Evolutionary conservation across 805 yeast species (phyloP).

Genomic region (Metschnikowia santaceciliae): DNA sequence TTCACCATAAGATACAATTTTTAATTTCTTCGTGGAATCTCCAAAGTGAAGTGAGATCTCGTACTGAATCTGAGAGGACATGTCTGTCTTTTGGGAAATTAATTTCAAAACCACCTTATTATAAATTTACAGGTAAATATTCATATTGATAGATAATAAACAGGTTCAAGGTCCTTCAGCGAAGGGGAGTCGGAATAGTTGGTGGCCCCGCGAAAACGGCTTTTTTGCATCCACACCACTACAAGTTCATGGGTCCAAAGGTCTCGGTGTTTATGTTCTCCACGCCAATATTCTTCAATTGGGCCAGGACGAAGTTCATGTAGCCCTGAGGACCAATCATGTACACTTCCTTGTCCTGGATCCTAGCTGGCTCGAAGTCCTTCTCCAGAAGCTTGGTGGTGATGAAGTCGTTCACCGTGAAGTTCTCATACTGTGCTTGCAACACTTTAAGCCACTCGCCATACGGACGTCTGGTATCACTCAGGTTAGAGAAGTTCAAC

Average conservation of each 20-base stretch:
- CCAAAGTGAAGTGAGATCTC: too few species aligned
- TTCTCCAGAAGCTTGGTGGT: slow-evolving; percentile 12
- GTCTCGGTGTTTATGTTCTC: slow-evolving; percentile 23
- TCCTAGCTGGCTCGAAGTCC: slow-evolving; percentile 22
- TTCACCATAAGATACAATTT: too few species aligned
- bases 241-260: slow-evolving; percentile 29
- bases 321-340: slow-evolving; percentile 33
- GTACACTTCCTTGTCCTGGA: slow-evolving; percentile 23
- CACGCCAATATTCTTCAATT: slow-evolving; percentile 19
- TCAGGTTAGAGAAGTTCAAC: slow-evolving; percentile 32
- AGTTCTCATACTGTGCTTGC: slow-evolving; percentile 11
- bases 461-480: slow-evolving; percentile 22
- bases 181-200: too few species aligned
- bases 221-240: background rate
- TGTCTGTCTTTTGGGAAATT: too few species aligned
- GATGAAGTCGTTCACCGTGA: slow-evolving; percentile 22
- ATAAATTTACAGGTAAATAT: too few species aligned
- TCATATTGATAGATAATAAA: background rate
- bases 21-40: too few species aligned
- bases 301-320: slow-evolving; percentile 24
- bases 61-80: too few species aligned
- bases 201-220: background rate
- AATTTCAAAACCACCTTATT: too few species aligned
- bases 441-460: slow-evolving; percentile 17
- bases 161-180: too few species aligned